Evolutionary conservation across 371 early-diverging fungal species (phyloP).

Genomic region (Mortierella sp.): DNA sequence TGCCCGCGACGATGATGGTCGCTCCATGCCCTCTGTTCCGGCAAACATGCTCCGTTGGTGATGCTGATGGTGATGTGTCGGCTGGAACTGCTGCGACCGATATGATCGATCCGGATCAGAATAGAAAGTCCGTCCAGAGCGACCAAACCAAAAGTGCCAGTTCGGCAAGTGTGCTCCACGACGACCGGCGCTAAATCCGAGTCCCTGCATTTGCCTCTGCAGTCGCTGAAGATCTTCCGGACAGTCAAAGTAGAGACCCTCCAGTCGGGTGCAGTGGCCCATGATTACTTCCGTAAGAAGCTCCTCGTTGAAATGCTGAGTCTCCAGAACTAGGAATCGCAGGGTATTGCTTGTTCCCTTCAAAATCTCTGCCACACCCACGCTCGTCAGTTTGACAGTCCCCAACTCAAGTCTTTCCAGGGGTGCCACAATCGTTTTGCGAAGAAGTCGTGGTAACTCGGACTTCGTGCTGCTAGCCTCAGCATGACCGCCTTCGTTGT

Average conservation of each 20-base stretch:
- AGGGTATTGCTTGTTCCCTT: constrained; percentile 39
- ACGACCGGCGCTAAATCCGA: constrained; percentile 40
- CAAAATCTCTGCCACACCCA: constrained; percentile 31
- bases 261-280: constrained; percentile 23
- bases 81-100: background rate
- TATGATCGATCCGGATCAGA: constrained; percentile 16
- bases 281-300: constrained; percentile 31
- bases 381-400: constrained; percentile 30
- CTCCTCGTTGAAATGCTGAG: constrained; percentile 42
- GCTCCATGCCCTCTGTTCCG: constrained; percentile 4
- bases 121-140: constrained; percentile 21
- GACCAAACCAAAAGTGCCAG: constrained; percentile 33
- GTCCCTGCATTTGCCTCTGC: constrained; percentile 35
- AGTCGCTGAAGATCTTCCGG: constrained; percentile 26
- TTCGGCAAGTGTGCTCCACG: constrained; percentile 20
- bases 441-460: background rate
- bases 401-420: constrained; percentile 46
- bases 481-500: background rate
- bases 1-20: background rate
- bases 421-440: constrained; percentile 39
- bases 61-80: background rate
- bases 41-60: background rate
- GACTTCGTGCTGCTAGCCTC: background rate
- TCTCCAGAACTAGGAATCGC: constrained; percentile 44
- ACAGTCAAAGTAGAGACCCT: constrained; percentile 43